Evolutionary conservation across 768 basidiomycete genomes (phyloP).

Genomic region (Daedaleopsis nitida): DNA sequence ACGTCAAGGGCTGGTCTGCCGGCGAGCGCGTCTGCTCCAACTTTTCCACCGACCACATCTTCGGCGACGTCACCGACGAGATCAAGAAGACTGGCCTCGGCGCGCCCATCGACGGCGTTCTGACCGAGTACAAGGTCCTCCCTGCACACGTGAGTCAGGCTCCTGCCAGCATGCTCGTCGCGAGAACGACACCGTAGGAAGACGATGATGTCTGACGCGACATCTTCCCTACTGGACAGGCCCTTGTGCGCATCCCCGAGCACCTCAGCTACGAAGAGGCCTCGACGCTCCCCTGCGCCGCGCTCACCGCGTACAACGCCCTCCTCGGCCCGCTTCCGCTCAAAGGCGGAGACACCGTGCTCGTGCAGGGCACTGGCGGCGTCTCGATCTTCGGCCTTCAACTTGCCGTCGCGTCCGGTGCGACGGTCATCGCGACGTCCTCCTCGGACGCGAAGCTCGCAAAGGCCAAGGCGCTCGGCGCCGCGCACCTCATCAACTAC

Average conservation of each 20-base stretch:
- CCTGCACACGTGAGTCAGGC: conserved; percentile 41
- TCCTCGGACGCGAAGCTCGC: conserved; percentile 66
- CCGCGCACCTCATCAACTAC: conserved; percentile 63
- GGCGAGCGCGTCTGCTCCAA: conserved; percentile 63
- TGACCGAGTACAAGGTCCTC: conserved; percentile 57
- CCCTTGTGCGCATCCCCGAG: conserved; percentile 52
- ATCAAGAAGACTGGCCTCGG: conserved; percentile 45
- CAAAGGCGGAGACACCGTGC: conserved; percentile 60
- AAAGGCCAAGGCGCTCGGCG: conserved; percentile 52
- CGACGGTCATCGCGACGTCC: conserved; percentile 66
- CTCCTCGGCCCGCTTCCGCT: conserved; percentile 50
- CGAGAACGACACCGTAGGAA: too few relatives aligned
- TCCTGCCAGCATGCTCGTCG: too few relatives aligned
- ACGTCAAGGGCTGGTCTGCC: conserved; percentile 47
- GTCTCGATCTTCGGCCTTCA: conserved; percentile 61
- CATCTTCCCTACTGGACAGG: neutral
- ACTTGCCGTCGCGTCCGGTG: conserved; percentile 63
- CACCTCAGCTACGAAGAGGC: conserved; percentile 66
- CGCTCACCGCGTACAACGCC: conserved; percentile 65
- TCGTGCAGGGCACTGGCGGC: conserved; percentile 58
- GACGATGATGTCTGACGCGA: too few relatives aligned
- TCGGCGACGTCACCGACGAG: conserved; percentile 43
- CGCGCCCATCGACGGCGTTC: conserved; percentile 50
- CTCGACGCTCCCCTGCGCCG: conserved; percentile 65
- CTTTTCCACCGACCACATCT: conserved; percentile 49